A percentile compares a stretch with the other conserved stretches of the same genome.
Conservation (phyloP, 2,329 filamentous ascomycete species). For the Talaromyces atroroseus region DNA sequence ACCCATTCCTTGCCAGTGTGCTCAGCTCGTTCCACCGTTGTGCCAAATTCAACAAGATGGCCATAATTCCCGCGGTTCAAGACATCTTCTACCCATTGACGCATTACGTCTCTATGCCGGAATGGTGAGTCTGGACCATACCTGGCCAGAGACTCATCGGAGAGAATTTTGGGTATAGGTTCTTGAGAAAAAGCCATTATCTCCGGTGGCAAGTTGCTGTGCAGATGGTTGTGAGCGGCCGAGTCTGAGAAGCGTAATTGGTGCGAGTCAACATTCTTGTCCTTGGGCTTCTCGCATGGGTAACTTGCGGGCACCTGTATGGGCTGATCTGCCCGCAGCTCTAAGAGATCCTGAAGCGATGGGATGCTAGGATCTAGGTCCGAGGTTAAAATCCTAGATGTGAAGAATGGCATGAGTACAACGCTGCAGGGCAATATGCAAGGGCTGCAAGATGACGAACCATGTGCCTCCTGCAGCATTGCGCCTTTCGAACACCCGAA, state of each 20-base stretch:
- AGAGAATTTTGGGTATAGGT: slow-evolving; percentile 20
- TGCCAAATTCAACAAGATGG: background rate
- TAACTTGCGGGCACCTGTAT: background rate
- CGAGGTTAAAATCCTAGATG: background rate
- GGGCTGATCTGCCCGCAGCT: background rate
- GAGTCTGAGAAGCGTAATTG: background rate
- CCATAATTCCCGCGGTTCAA: background rate
- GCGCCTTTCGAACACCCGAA: slow-evolving; percentile 29
- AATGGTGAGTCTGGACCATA: background rate
- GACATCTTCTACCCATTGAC: background rate
- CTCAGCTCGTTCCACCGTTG: slow-evolving; percentile 2
- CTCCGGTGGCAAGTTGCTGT: slow-evolving; percentile 24
- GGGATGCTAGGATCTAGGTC: background rate
- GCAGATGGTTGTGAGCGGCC: slow-evolving; percentile 15
- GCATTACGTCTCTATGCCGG: background rate
- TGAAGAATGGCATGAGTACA: background rate
- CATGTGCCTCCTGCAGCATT: slow-evolving; percentile 28
- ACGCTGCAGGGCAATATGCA: background rate
- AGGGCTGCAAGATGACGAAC: no score
- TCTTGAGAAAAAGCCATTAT: slow-evolving; percentile 26
- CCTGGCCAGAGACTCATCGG: background rate
- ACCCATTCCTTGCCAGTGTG: slow-evolving; percentile 21
- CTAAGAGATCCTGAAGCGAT: background rate
- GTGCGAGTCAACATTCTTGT: background rate
- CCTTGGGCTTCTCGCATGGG: background rate